Evolutionary conservation across 129 eudicot genomes (phyloP), one percentile per base, ranked within the genome.

Genomic region (Tanacetum coccineum): DNA sequence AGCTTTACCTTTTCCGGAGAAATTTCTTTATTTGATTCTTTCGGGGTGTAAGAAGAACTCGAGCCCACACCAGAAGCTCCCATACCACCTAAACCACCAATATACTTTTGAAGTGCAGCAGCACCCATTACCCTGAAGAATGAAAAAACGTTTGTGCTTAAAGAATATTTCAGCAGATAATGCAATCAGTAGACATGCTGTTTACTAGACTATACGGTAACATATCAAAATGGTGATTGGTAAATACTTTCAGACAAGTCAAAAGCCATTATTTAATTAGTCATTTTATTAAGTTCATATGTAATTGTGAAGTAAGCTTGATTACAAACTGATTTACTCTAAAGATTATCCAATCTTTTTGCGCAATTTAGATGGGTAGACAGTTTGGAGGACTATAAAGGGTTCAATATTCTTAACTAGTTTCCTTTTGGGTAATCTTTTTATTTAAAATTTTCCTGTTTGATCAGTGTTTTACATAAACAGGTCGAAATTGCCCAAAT

Each of bases 41-140:
- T 93, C 32, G 96, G 83, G 62, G 96, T 49, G 74, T 93, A 88
- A 3, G 98, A 84, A 68, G 98, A 84, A 75, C 87, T 88, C 45
- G 98, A 88, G 21, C 96, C 96, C 59, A 88, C 98, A 78, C 98
- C 96, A 26, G 98, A 79, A 68, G 89, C 59, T 74, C 98, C 98
- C 18, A 88, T 83, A 45, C 95, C 96, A 47, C 96, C 91, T 74
- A 93, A 81, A 76, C 95, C 78, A 66, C 91, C 82, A 67, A 93
- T 77, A 83, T 93, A 93, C 82, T 84, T 88, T 59, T 93, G 95
- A 76, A 93, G 95, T 18, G 92, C 98, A 78, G 91, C 81, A 69
- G 91, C 89, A 50, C 95, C 95, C 85, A 93, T 80, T 20, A 88
- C 59, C 96, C 98, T 92, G 81, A 75, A 66, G 28, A 46, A 47